Evolutionary conservation across 1,284 basidiomycete genomes (phyloP).

Genomic region (Bjerkandera adusta): DNA sequence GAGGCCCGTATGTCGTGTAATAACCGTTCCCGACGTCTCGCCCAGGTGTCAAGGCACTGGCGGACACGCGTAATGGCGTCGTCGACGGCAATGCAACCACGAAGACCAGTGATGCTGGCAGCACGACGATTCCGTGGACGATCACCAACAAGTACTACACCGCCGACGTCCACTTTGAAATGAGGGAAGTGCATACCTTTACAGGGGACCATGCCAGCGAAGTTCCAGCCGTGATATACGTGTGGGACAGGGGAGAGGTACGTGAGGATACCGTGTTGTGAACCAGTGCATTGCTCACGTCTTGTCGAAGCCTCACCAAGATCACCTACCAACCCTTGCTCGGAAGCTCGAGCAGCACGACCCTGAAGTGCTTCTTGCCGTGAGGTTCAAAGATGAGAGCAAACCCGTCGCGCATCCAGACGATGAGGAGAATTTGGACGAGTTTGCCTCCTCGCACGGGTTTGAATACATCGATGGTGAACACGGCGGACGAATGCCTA

Average conservation of each 20-base stretch:
- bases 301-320: constrained; percentile 53
- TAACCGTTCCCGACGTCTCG: constrained; percentile 14
- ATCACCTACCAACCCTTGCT: constrained; percentile 50
- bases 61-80: constrained; percentile 5
- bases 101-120: constrained; percentile 14
- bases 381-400: constrained; percentile 39
- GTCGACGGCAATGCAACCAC: background rate
- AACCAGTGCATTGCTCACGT: background rate
- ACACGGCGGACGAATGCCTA: constrained; percentile 18
- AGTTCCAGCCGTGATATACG: constrained; percentile 69
- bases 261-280: constrained; percentile 15
- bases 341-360: constrained; percentile 45
- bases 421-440: constrained; percentile 55
- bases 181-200: constrained; percentile 24
- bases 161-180: constrained; percentile 69
- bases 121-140: constrained; percentile 61
- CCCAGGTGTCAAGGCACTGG: constrained; percentile 27
- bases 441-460: constrained; percentile 60
- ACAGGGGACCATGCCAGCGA: constrained; percentile 34
- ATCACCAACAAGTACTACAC: constrained; percentile 86
- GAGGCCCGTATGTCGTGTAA: constrained; percentile 18
- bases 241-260: constrained; percentile 68
- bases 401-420: constrained; percentile 24
- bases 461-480: constrained; percentile 70
- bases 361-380: constrained; percentile 70